These are phyloP conservation scores for Meyerozyma guilliermondii DNA, from an alignment of 1,139 yeast species.

Conservation along the genomic window DNA sequence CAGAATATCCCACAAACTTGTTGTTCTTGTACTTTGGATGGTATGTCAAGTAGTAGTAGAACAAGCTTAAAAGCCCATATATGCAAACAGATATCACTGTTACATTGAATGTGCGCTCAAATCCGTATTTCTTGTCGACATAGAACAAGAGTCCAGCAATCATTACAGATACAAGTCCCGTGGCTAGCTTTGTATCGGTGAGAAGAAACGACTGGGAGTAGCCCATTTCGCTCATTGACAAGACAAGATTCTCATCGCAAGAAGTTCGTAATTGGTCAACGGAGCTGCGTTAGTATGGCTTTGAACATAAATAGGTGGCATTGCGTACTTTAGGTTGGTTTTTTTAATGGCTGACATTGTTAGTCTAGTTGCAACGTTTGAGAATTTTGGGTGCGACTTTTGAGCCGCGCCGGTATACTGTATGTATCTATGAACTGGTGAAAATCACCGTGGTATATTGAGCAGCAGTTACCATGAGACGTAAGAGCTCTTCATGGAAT, in stretches of 20 bases:
- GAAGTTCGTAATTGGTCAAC: conserved; percentile 44
- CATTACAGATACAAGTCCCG: conserved; percentile 65
- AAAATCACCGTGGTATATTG: too few relatives aligned
- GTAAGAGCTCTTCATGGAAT: too few relatives aligned
- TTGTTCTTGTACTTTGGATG: conserved; percentile 44
- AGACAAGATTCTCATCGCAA: conserved; percentile 44
- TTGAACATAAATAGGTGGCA: background rate
- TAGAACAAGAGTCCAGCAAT: conserved; percentile 63
- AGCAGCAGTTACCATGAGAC: too few relatives aligned
- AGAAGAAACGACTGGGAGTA: conserved; percentile 55
- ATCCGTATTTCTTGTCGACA: conserved; percentile 57
- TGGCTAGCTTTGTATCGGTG: conserved; percentile 57
- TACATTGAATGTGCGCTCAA: conserved; percentile 31
- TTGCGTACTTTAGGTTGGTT: conserved; percentile 3
- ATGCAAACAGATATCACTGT: conserved; percentile 39
- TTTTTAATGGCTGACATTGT: conserved; percentile 1
- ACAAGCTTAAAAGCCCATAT: conserved; percentile 49
- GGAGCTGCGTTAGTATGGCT: conserved; percentile 21
- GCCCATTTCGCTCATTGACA: conserved; percentile 50
- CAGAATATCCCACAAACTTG: conserved; percentile 52
- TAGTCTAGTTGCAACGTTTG: background rate
- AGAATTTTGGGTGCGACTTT: background rate
- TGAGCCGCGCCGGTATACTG: background rate
- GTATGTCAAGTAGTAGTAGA: conserved; percentile 41
- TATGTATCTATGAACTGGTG: too few relatives aligned